Conservation (phyloP, 106 monocot species). For the Narthecium ossifragum region DNA sequence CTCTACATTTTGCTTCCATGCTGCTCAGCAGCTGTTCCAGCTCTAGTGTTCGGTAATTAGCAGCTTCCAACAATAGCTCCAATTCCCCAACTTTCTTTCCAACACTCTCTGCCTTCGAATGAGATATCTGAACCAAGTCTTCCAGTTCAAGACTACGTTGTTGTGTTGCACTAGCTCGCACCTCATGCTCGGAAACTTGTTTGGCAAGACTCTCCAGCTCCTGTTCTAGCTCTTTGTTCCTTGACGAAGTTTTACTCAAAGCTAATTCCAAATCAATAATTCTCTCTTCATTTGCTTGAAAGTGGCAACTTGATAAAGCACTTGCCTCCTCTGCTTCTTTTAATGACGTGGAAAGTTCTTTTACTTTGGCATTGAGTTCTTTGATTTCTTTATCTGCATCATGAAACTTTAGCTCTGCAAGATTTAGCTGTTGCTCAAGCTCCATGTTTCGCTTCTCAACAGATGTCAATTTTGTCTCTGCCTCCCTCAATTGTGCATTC, state of each 20-base stretch:
- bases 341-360: conserved; percentile 31
- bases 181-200: conserved; percentile 35
- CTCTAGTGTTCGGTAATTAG: conserved; percentile 21
- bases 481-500: conserved; percentile 41
- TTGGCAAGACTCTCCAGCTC: conserved; percentile 45
- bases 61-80: conserved; percentile 46
- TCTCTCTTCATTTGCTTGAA: conserved; percentile 47
- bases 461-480: conserved; percentile 43
- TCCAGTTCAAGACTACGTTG: conserved; percentile 44
- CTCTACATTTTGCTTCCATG: conserved; percentile 23
- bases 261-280: conserved; percentile 60
- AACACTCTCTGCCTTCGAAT: conserved; percentile 43
- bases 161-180: conserved; percentile 19
- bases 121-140: conserved; percentile 38
- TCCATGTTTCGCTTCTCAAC: conserved; percentile 47
- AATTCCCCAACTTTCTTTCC: conserved; percentile 43
- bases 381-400: conserved; percentile 43
- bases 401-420: conserved; percentile 31
- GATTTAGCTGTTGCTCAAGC: conserved; percentile 49
- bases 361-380: conserved; percentile 34
- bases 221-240: conserved; percentile 37
- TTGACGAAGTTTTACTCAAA: conserved; percentile 25
- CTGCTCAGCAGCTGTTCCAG: conserved; percentile 24
- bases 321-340: conserved; percentile 38
- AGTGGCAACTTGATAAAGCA: conserved; percentile 23